Conservation (phyloP, 2,329 filamentous ascomycete genomes). For the Fusarium aywerte region DNA sequence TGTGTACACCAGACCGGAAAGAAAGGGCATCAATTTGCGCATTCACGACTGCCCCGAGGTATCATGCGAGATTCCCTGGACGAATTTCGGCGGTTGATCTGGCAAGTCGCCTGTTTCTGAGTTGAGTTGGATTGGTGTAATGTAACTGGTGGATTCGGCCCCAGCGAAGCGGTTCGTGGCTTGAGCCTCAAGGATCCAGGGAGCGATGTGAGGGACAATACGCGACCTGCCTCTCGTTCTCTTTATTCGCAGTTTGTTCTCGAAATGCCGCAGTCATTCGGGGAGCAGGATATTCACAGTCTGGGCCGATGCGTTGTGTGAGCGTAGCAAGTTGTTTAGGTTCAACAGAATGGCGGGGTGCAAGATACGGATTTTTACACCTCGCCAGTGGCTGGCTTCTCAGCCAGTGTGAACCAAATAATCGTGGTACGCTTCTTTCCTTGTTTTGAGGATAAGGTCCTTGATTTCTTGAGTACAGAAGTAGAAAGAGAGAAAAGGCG, state of each 20-base stretch:
- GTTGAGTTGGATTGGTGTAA: conserved; percentile 27
- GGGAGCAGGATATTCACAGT: conserved; percentile 8
- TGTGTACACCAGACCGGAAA: conserved; percentile 11
- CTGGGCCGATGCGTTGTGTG: not conserved
- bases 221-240: not conserved
- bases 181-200: conserved; percentile 20
- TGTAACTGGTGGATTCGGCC: conserved; percentile 29
- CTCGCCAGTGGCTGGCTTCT: conserved; percentile 16
- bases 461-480: not conserved
- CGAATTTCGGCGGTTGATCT: conserved; percentile 17
- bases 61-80: conserved; percentile 18
- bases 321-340: not conserved
- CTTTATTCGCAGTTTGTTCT: conserved; percentile 1
- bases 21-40: conserved; percentile 15
- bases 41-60: conserved; percentile 5
- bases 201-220: conserved; percentile 9
- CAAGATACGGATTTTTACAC: conserved; percentile 12
- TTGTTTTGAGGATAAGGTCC: conserved; percentile 1
- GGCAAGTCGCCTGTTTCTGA: conserved; percentile 16
- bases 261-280: conserved; percentile 26
- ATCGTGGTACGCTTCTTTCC: conserved; percentile 5
- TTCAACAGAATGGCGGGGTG: conserved; percentile 5
- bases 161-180: conserved; percentile 22
- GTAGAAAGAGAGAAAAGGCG: not conserved
- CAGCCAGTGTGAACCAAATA: not conserved